These are phyloP conservation scores for Aphanomyces stellatus DNA, from an alignment of 352 stramenopile species.

Conservation along the genomic window DNA sequence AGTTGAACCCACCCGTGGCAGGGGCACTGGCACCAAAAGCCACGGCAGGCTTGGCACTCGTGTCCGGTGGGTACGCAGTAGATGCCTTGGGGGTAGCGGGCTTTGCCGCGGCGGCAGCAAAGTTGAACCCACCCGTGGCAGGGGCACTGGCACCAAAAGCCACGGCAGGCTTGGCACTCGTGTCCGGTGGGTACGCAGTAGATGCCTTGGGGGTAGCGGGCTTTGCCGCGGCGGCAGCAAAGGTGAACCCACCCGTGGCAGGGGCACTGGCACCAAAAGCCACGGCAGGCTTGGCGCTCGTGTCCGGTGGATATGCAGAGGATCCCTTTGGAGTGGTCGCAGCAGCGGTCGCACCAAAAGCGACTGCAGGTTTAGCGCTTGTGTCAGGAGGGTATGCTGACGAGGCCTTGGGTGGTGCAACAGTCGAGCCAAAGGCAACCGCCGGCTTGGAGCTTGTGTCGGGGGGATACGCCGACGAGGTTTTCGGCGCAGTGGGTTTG, in stretches of 20 bases:
- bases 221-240: background rate
- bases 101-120: background rate
- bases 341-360: background rate
- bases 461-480: too few species aligned
- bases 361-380: background rate
- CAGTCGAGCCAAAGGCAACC: too few species aligned
- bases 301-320: background rate
- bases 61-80: background rate
- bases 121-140: too few species aligned
- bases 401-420: too few species aligned
- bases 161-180: background rate
- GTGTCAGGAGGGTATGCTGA: constrained; percentile 5
- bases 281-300: background rate
- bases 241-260: too few species aligned
- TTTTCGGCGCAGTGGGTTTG: too few species aligned
- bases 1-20: too few species aligned
- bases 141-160: background rate
- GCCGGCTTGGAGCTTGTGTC: too few species aligned
- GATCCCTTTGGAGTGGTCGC: background rate
- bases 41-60: background rate
- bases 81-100: too few species aligned
- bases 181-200: background rate
- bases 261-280: background rate
- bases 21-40: background rate
- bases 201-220: too few species aligned